phyloP scores from a whole-genome alignment of 108 stramenopile genomes.

The Tribonema minus region DNA sequence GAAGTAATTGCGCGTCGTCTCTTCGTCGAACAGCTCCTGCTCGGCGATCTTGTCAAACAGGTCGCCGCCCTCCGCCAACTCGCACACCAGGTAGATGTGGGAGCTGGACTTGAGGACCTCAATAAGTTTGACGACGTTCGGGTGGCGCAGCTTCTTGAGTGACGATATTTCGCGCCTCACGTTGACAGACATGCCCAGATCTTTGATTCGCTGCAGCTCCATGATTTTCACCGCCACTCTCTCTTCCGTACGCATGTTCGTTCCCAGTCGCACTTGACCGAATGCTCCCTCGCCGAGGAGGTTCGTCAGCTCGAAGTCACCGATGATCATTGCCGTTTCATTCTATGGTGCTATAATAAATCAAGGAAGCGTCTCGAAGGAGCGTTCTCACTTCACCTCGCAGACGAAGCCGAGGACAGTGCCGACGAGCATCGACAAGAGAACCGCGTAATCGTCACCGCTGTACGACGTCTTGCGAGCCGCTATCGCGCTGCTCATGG shows the following conservation, averaged over 20 bases:
- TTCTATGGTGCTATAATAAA: no score
- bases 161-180: not conserved
- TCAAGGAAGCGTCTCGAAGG: no score
- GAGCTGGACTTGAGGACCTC: not conserved
- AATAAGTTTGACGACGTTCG: not conserved
- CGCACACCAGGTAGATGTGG: not conserved
- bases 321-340: not conserved
- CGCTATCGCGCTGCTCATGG: no score
- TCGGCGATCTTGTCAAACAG: no score
- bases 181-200: not conserved
- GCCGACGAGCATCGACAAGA: no score
- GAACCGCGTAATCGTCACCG: no score
- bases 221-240: not conserved
- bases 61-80: no score
- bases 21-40: not conserved
- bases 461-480: no score
- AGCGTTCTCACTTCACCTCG: no score
- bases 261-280: not conserved
- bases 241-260: not conserved
- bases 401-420: no score
- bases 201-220: not conserved
- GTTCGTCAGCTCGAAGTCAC: not conserved
- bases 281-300: not conserved
- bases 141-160: no score
- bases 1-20: not conserved